Evolutionary conservation across 1,139 yeast species (phyloP).

Genomic region (Kurtzmaniella natalensis): DNA sequence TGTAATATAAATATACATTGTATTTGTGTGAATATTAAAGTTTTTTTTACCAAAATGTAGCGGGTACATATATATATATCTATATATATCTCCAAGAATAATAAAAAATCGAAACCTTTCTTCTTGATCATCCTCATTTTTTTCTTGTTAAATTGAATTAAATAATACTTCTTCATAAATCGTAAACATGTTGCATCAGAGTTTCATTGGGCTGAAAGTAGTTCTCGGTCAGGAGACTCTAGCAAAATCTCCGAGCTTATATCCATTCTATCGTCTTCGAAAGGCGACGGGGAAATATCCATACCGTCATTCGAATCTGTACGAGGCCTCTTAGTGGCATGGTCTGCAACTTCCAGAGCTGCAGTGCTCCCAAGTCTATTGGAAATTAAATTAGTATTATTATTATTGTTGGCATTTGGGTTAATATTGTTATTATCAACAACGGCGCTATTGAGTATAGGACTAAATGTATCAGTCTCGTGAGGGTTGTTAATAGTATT

Average conservation of each 20-base stretch:
- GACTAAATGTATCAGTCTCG: too few species aligned
- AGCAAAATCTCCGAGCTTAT: conserved; percentile 9
- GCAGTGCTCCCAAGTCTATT: conserved; percentile 4
- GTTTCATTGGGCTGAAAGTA: neutral
- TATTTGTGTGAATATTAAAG: too few species aligned
- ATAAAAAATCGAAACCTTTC: too few species aligned
- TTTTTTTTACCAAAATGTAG: too few species aligned
- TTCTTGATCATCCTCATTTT: too few species aligned
- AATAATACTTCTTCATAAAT: too few species aligned
- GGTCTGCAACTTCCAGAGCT: conserved; percentile 8
- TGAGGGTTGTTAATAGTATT: too few species aligned
- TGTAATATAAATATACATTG: neutral
- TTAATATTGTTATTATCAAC: conserved; percentile 7
- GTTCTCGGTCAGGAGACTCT: conserved; percentile 5
- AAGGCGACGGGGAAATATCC: conserved; percentile 12
- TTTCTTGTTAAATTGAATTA: too few species aligned
- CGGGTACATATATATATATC: too few species aligned
- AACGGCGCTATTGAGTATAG: conserved; percentile 21
- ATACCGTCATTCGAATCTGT: conserved; percentile 10
- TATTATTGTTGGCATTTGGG: neutral
- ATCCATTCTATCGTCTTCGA: conserved; percentile 12
- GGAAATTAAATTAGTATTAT: conserved; percentile 4
- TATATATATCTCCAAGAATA: too few species aligned
- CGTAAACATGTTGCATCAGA: too few species aligned
- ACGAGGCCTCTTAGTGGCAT: conserved; percentile 5